Conservation (phyloP, 805 yeast genomes). For the Ogataea pilisensis region DNA sequence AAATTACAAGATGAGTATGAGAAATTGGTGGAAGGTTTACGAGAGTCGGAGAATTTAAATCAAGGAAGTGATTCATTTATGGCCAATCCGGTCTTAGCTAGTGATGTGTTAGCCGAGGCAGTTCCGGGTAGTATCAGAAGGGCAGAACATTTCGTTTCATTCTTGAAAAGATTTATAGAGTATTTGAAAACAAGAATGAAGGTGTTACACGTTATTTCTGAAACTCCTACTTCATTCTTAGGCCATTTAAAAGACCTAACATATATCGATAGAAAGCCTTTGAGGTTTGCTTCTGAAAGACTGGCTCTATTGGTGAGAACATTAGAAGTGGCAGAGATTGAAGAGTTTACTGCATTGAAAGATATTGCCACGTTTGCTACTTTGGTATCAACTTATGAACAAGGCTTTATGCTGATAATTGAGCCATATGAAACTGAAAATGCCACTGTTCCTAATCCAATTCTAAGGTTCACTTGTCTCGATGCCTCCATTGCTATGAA, state of each 20-base stretch:
- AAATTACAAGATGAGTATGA: constrained; percentile 89
- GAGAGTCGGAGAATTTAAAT: constrained; percentile 67
- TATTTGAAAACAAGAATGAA: constrained; percentile 96
- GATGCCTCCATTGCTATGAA: constrained; percentile 98
- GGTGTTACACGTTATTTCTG: constrained; percentile 95
- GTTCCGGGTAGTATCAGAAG: constrained; percentile 96
- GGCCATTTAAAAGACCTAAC: constrained; percentile 93
- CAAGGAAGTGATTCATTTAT: constrained; percentile 66
- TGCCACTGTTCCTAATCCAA: constrained; percentile 94
- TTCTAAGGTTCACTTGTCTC: constrained; percentile 85
- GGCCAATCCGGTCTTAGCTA: constrained; percentile 83
- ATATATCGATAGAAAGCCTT: constrained; percentile 86
- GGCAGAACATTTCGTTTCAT: constrained; percentile 95
- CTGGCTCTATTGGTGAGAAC: constrained; percentile 85
- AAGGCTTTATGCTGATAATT: constrained; percentile 84
- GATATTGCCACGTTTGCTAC: constrained; percentile 98
- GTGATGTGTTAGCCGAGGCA: constrained; percentile 84
- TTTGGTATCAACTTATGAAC: constrained; percentile 88
- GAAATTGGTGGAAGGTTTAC: constrained; percentile 81
- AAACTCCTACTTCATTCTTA: constrained; percentile 88
- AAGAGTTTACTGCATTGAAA: constrained; percentile 87
- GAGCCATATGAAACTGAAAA: constrained; percentile 96
- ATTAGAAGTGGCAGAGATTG: constrained; percentile 80
- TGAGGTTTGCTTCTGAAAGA: constrained; percentile 88
- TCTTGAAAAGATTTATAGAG: constrained; percentile 87